phyloP scores from a whole-genome alignment of 306 rosid genomes.

The Gastrolobium villosum region DNA sequence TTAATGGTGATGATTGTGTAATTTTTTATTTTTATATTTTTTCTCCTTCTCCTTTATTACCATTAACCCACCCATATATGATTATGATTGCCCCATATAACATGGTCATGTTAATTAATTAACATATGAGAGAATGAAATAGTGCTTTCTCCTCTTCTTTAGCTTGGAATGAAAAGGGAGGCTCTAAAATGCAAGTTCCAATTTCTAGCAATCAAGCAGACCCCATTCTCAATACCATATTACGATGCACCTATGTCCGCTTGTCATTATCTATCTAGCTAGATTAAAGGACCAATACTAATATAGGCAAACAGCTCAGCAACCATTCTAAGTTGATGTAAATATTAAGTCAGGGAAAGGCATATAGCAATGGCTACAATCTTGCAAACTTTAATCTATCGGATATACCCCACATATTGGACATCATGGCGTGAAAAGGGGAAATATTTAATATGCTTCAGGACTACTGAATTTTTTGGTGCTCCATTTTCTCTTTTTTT shows the following conservation, averaged over 20 bases:
- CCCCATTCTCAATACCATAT: not conserved
- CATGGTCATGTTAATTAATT: too few relatives aligned
- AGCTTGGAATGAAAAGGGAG: not conserved
- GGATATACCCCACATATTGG: not conserved
- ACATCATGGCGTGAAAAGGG: not conserved
- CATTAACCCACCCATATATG: too few relatives aligned
- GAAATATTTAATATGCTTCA: too few relatives aligned
- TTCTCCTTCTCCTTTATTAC: too few relatives aligned
- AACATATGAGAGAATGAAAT: too few relatives aligned
- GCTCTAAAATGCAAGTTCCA: not conserved
- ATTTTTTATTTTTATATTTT: too few relatives aligned
- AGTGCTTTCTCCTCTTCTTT: not conserved
- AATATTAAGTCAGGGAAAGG: not conserved
- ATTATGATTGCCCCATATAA: too few relatives aligned
- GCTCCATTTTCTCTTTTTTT: too few relatives aligned
- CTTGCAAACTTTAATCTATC: conserved; percentile 1
- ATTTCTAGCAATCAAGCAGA: not conserved
- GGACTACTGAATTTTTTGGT: too few relatives aligned
- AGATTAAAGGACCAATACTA: not conserved
- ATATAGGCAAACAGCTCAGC: not conserved
- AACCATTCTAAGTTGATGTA: not conserved
- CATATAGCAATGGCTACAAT: not conserved
- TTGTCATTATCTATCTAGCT: conserved; percentile 14
- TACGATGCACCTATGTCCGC: not conserved
- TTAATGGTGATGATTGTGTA: too few relatives aligned